A percentile compares a stretch with the other conserved stretches of the same genome.
These are phyloP conservation scores for Kwoniella newhampshirensis DNA, from an alignment of 768 basidiomycete genomes.

Conservation along the genomic window DNA sequence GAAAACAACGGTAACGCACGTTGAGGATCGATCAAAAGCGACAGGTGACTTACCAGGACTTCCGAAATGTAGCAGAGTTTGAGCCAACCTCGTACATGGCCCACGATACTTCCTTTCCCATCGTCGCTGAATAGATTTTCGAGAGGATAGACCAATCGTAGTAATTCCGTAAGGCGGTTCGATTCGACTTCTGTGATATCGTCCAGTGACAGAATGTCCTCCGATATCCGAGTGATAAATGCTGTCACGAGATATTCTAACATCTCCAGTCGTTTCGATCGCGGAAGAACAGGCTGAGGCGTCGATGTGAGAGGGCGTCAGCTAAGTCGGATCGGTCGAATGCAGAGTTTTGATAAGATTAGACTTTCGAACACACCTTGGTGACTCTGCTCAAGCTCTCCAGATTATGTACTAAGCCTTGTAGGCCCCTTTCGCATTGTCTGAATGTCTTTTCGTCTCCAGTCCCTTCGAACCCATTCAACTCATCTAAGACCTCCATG, in stretches of 20 bases:
- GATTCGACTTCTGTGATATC: conserved; percentile 91
- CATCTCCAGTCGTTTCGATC: conserved; percentile 69
- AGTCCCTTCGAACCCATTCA: conserved; percentile 9
- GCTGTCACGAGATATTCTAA: conserved; percentile 71
- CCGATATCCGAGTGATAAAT: conserved; percentile 66
- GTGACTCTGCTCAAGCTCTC: conserved; percentile 65
- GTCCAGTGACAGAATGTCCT: conserved; percentile 69
- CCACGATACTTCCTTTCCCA: conserved; percentile 58
- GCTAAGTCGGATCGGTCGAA: background rate
- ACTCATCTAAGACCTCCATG: conserved; percentile 4
- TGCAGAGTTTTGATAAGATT: too few relatives aligned
- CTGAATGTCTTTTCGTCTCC: conserved; percentile 58
- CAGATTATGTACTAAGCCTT: conserved; percentile 64
- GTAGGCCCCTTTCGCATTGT: conserved; percentile 70
- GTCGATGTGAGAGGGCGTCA: conserved; percentile 8
- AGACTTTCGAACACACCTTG: conserved; percentile 60
- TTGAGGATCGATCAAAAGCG: background rate
- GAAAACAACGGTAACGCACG: too few relatives aligned
- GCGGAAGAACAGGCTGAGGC: conserved; percentile 66
- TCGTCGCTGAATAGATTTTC: conserved; percentile 55
- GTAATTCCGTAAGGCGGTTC: conserved; percentile 75
- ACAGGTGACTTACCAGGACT: conserved; percentile 65
- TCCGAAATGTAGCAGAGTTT: conserved; percentile 94
- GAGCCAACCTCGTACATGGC: conserved; percentile 88
- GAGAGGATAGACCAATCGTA: conserved; percentile 71